Percentiles rank a stretch among this genome's conserved stretches.
These are phyloP conservation scores for Trichophyton simii DNA, from an alignment of 2,329 filamentous ascomycete genomes.

Conservation along the genomic window DNA sequence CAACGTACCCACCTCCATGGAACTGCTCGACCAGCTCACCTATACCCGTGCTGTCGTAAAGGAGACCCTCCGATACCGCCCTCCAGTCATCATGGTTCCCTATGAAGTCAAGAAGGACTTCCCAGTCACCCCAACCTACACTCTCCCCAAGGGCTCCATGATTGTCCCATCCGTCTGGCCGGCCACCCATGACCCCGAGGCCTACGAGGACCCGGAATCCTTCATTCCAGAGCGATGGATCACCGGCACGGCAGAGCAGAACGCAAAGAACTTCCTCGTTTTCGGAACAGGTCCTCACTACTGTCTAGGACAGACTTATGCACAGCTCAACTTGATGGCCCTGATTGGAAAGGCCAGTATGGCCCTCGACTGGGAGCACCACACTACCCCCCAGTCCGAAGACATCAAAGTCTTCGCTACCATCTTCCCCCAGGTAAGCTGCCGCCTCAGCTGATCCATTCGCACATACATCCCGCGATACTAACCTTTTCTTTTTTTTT, in stretches of 20 bases:
- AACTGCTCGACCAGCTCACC: slow-evolving; percentile 73
- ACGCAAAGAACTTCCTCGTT: slow-evolving; percentile 92
- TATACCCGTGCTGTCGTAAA: slow-evolving; percentile 89
- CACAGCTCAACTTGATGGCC: slow-evolving; percentile 72
- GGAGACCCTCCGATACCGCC: slow-evolving; percentile 83
- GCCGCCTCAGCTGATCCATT: slow-evolving; percentile 8
- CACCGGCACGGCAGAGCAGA: slow-evolving; percentile 73
- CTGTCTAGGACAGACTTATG: slow-evolving; percentile 88
- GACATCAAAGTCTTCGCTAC: slow-evolving; percentile 98
- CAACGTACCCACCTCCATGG: slow-evolving; percentile 59
- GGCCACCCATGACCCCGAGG: slow-evolving; percentile 80
- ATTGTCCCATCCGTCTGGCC: slow-evolving; percentile 84
- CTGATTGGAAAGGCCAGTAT: slow-evolving; percentile 85
- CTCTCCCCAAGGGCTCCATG: slow-evolving; percentile 92
- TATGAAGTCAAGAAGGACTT: slow-evolving; percentile 92
- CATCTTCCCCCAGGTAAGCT: slow-evolving; percentile 82
- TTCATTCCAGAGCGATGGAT: slow-evolving; percentile 92
- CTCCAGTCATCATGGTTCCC: slow-evolving; percentile 93
- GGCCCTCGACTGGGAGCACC: slow-evolving; percentile 79
- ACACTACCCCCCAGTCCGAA: slow-evolving; percentile 70
- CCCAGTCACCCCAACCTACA: slow-evolving; percentile 76
- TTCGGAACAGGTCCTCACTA: slow-evolving; percentile 95
- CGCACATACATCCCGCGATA: slow-evolving; percentile 9
- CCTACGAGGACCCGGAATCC: slow-evolving; percentile 76
- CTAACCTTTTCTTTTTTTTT: background rate